Base-by-base conservation (phyloP, 1,139 yeast species). In the Kodamaea sp. region DNA sequence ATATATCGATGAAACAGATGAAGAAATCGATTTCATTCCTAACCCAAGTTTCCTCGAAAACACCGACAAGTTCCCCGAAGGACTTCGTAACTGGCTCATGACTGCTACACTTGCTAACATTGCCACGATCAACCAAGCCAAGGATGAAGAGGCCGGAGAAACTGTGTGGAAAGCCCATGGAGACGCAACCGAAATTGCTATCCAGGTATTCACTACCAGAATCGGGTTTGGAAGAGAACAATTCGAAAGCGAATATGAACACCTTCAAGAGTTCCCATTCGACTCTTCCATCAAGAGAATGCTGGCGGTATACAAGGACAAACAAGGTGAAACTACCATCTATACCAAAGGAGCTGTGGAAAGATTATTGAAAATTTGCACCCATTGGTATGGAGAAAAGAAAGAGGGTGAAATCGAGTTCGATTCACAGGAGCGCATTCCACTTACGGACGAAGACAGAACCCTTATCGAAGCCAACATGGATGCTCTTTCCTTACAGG, bases 291-390 rank as follows among this genome's bases (percentile, higher is more conserved):
- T 62, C 38, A 72, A 72, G 51, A 56, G 74, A 43, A 72, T 72
- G 78, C 67, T 76, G 2, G 66, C 70, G 1, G 52, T 72, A n/a
- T 67, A 70, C 41, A 46, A 55, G 15, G 42, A 41, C 22, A 45
- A 38, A 2, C 39, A 38, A 1, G 57, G 37, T 3, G 38, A 37
- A 15, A 30, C 45, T 15, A 29, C 47, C 20, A 57, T 73, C 20
- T 61, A 67, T 40, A 66, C 75, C 20, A 76, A 76, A 46, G 81
- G 80, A 40, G 80, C 80, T 0, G 78, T 77, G 5, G 81, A 76
- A 47, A 54, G 72, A 20, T 50, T 76, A 18, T 50, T 76, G 31
- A 54, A 55, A 5, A 57, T 73, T 37, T 72, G 76, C 31, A 50
- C 55, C 12, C 44, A 48, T 30, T 61, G 68, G 54, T 54, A 62